Conservation (phyloP, 768 basidiomycete genomes). For the Mrakia blollopis region DNA sequence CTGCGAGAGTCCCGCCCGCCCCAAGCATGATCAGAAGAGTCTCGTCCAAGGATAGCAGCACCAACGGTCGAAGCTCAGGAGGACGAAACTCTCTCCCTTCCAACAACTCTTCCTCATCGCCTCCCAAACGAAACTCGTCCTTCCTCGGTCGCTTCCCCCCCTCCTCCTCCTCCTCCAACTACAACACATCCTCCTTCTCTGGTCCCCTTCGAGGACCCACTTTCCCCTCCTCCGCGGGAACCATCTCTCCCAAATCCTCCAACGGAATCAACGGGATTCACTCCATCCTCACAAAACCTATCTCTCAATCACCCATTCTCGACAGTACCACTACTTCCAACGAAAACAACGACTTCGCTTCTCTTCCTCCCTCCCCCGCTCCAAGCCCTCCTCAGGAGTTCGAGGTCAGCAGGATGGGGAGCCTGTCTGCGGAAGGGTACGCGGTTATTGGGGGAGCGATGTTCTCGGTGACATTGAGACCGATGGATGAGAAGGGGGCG, state of each 20-base stretch:
- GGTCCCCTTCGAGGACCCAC: background rate
- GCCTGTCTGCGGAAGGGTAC: conserved; percentile 22
- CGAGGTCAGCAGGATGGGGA: background rate
- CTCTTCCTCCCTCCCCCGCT: background rate
- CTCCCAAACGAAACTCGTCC: background rate
- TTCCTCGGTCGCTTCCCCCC: background rate
- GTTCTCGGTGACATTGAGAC: conserved; percentile 27
- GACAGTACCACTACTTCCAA: no score
- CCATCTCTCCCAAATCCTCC: no score
- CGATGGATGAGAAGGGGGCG: conserved; percentile 30
- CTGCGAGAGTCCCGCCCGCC: background rate
- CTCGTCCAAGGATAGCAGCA: no score
- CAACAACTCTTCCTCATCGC: background rate
- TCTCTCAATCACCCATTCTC: no score
- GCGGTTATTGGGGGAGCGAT: conserved; percentile 30
- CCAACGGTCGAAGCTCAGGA: background rate
- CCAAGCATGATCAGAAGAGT: background rate
- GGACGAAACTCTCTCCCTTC: conserved; percentile 16
- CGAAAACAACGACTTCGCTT: background rate
- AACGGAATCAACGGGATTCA: no score
- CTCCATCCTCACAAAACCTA: no score
- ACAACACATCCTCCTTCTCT: no score
- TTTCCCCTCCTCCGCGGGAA: no score
- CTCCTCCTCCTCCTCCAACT: conserved; percentile 10
- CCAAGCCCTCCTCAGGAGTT: background rate